Base-by-base conservation (phyloP, 805 yeast genomes). In the Tetrapisispora namnaoensis region DNA sequence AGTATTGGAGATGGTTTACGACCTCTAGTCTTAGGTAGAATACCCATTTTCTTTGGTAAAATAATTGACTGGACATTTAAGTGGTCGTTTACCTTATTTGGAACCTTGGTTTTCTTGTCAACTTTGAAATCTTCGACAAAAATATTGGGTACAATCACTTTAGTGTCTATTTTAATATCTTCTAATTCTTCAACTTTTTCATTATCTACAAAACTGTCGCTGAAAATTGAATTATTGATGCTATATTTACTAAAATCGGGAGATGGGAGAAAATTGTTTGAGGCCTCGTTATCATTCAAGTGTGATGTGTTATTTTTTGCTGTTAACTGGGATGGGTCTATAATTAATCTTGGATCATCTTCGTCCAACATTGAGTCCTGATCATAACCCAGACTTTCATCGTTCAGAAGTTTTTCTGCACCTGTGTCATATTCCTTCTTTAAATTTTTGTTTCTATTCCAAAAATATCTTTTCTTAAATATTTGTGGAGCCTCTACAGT, bases 1-100 rank as follows among this genome's bases (percentile, higher is more conserved):
- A 77, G 80, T 45, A 75, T 77, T 52, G 75, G 67, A 39, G 81
- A 76, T 22, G 83, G 86, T 61, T 80, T 81, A 38, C 87, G 72
- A 6, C 87, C 87, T 44, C 87, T 70, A 2, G 78, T 74, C 45
- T 76, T 64, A 8, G 42, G 44, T 11, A 41, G 11, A 4, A 24
- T 36, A 11, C 45, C 45, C 11, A 46, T 14, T 37, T 41, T 46
- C 22, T 46, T 46, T 6, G 49, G 45, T 27, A 34, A 11, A 7
- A 45, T 21, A 14, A 18, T 39, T 18, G 44, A 42, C 20, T 42
- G 44, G 9, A n/a, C 36, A 42, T 42, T 42, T 14, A 20, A 32
- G 10, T 42, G 44, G 1, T 42, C 45, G 17, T 8, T 34, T 17
- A 20, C 21, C 7, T 34, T 42, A 22, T 20, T 34, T 10, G 35